Base-by-base conservation (phyloP, 2,329 filamentous ascomycete genomes). In the Trematosphaeria pertusa region DNA sequence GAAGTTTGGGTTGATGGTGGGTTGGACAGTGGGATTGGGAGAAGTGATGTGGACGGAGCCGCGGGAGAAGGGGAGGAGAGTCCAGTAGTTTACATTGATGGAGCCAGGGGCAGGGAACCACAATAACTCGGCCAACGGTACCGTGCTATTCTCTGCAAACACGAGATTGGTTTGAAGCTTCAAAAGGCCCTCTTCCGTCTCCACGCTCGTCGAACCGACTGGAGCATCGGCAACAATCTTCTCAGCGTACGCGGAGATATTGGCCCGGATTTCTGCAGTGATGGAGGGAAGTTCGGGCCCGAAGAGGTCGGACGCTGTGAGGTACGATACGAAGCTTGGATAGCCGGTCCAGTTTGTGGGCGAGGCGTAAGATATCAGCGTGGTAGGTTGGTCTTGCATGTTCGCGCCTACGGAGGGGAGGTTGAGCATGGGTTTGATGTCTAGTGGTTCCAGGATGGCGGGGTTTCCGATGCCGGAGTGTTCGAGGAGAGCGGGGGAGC, bases 61-160 rank as follows among this genome's bases (percentile, higher is more conserved):
- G n/a, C 62, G 61, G 5, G 69, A 69, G 45, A 72, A 66, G 1
- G 70, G 70, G 3, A 73, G 52, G 9, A 72, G 58, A 32, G 65
- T 70, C 73, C 73, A 74, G 31, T 65, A 63, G 22, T 75, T 72
- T n/a, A 64, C 61, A 12, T 75, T 59, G 3, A 69, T 55, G 2
- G 61, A 58, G 2, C 56, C 65, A 2, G 55, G 54, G 2, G 53
- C 47, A 1, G 71, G 68, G 0, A 67, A 62, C 56, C 75, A 74
- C 35, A 82, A 59, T 1, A 78, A 66, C 56, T 83, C 81, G 0
- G 71, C 75, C 2, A 81, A 62, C 0, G 80, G 76, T 0, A 79
- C 69, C 10, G 52, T 53, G 44, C 72, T 63, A 14, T 68, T 61
- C 5, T 37, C 7, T 9, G 37, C 20, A 60, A 81, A 81, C 12